A percentile compares a stretch with the other conserved stretches of the same genome.
Evolutionary conservation across 108 stramenopile genomes (phyloP).

Genomic region (Skeletonema marinoi): DNA sequence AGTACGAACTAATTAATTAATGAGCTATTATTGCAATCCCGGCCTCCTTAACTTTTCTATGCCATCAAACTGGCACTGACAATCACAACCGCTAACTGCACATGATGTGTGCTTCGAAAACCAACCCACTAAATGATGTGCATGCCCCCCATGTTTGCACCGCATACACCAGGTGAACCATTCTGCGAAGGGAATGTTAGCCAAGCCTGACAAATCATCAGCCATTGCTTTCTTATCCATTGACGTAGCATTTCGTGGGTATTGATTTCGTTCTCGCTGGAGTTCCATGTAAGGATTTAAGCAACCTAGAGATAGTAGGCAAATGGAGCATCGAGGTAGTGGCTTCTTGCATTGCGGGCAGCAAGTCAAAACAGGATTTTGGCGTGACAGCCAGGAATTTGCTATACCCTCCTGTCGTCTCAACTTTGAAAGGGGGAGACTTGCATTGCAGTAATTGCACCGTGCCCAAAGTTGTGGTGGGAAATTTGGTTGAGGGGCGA

Average conservation of each 20-base stretch:
- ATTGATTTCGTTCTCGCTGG: constrained; percentile 57
- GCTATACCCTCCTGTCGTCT: constrained; percentile 65
- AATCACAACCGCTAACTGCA: constrained; percentile 90
- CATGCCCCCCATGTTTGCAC: constrained; percentile 87
- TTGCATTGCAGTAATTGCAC: constrained; percentile 83
- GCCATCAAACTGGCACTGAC: constrained; percentile 84
- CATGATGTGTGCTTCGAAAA: constrained; percentile 81
- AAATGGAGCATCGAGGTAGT: constrained; percentile 85
- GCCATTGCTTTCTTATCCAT: constrained; percentile 23
- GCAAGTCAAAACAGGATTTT: constrained; percentile 81
- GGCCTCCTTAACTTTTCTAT: constrained; percentile 61
- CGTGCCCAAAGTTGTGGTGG: constrained; percentile 63
- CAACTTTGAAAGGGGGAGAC: constrained; percentile 66
- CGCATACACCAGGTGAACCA: constrained; percentile 94
- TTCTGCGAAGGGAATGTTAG: constrained; percentile 78
- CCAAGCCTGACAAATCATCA: constrained; percentile 65
- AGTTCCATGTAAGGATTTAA: constrained; percentile 91
- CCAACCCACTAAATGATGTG: constrained; percentile 87
- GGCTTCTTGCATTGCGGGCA: constrained; percentile 92
- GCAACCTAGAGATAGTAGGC: constrained; percentile 78
- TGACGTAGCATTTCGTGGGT: constrained; percentile 26
- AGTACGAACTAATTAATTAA: constrained; percentile 13
- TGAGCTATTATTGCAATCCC: neutral
- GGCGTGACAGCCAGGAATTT: constrained; percentile 78
- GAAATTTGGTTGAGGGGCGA: constrained; percentile 30